Base-by-base conservation (phyloP, 495 filamentous ascomycete genomes). In the Zalerion maritima region DNA sequence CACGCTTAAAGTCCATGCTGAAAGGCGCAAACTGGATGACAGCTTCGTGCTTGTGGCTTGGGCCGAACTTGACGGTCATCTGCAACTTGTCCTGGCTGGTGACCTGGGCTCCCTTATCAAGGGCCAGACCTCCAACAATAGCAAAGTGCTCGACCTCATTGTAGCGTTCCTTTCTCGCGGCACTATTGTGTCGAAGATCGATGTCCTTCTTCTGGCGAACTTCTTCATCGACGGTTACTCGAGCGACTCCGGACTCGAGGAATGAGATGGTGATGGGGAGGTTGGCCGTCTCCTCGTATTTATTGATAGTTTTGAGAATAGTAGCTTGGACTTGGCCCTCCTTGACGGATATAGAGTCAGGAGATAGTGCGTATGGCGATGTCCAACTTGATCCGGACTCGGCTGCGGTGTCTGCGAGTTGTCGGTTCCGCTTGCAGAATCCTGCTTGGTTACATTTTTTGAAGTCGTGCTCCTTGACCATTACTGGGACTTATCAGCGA, bases 401-500 rank as follows among this genome's bases (percentile, higher is more conserved):
- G 21, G 68, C 54, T 31, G 69, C 84, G 30, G 70, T 62, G 49
- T 96, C 85, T 36, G 91, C 91, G 46, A 76, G 81, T 16, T 73
- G 79, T 47, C 87, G 75, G 53, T 94, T 94, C 33, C 89, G 83
- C 47, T 80, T 82, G 55, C 91, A 96, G 63, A 96, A 97, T 32
- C 89, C 89, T 0, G 86, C 85, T 51, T 97, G 89, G 21, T 70
- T 57, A 58, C 89, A 97, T 36, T 75, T 93, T 46, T 96, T 97
- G 67, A 94, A 96, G 42, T 86, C 82, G 41, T 91, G 78, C 41
- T 93, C 78, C 56, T 97, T 96, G 12, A 97, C 91, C 43, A 67
- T 56, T 31, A 71, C 85, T 89, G 47, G 14, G 40, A 25, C 18
- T 9, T 33, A 31, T 36, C 29, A 36, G 33, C 35, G 13, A 14